A percentile compares a stretch with the other conserved stretches of the same genome.
These are phyloP conservation scores for Juglanconis juglandina DNA, from an alignment of 2,329 filamentous ascomycete genomes.

Conservation along the genomic window DNA sequence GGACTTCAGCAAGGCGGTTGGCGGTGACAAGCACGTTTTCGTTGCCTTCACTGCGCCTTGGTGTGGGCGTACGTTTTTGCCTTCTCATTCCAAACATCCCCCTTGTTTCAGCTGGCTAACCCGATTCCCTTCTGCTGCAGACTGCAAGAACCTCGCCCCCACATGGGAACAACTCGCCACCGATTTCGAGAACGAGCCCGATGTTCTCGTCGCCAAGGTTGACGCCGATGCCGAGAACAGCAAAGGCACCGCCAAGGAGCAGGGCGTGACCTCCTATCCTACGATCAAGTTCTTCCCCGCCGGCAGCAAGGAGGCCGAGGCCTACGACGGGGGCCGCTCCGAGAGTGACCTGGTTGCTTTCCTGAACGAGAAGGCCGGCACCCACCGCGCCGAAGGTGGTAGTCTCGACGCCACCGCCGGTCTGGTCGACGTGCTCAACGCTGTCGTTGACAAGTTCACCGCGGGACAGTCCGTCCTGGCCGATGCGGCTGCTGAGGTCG, in stretches of 20 bases:
- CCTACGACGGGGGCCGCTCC: slow-evolving; percentile 72
- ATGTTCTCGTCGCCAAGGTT: slow-evolving; percentile 88
- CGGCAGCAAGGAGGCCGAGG: slow-evolving; percentile 67
- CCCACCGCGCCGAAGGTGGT: slow-evolving; percentile 78
- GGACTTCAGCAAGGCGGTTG: slow-evolving; percentile 74
- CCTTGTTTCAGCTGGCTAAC: slow-evolving; percentile 13
- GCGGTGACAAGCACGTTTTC: slow-evolving; percentile 81
- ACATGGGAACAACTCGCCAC: slow-evolving; percentile 82
- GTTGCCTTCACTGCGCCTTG: slow-evolving; percentile 97
- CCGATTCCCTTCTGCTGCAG: slow-evolving; percentile 41
- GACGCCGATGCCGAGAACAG: slow-evolving; percentile 86
- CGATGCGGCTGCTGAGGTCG: slow-evolving; percentile 66
- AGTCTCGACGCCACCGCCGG: slow-evolving; percentile 75
- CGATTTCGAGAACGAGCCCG: slow-evolving; percentile 73
- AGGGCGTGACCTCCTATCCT: slow-evolving; percentile 82
- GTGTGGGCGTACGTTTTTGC: slow-evolving; percentile 81
- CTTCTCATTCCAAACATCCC: too few species aligned
- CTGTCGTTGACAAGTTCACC: slow-evolving; percentile 70
- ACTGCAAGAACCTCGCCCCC: slow-evolving; percentile 94
- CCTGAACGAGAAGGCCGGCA: slow-evolving; percentile 85
- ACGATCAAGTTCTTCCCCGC: slow-evolving; percentile 98
- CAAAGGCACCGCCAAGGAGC: slow-evolving; percentile 71
- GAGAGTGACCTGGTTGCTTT: slow-evolving; percentile 76
- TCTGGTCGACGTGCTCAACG: slow-evolving; percentile 75
- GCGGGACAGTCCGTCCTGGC: slow-evolving; percentile 55